Evolutionary conservation across 768 basidiomycete species (phyloP).

Genomic region (Pisolithus marmoratus): DNA sequence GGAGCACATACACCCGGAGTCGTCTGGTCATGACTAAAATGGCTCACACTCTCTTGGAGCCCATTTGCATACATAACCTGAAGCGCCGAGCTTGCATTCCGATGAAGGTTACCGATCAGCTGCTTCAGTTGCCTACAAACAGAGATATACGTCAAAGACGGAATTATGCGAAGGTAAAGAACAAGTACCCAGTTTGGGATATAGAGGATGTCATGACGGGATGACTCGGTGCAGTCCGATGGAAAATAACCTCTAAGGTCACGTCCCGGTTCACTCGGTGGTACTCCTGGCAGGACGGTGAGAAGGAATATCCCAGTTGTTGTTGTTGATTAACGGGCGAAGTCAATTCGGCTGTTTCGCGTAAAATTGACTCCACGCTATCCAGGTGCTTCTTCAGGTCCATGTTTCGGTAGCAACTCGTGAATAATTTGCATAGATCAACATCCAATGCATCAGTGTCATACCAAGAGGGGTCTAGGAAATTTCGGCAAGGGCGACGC

Average conservation of each 20-base stretch:
- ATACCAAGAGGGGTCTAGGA: conserved; percentile 2
- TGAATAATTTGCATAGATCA: conserved; percentile 4
- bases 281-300: background rate
- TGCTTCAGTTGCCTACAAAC: background rate
- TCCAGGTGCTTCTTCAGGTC: conserved; percentile 10
- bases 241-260: background rate
- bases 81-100: conserved; percentile 4
- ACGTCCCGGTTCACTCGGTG: background rate
- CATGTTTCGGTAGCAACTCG: conserved; percentile 13
- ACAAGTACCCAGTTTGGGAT: background rate
- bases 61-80: conserved; percentile 8
- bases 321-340: background rate
- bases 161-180: no score
- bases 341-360: background rate
- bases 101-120: conserved; percentile 4
- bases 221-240: conserved; percentile 2
- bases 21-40: no score
- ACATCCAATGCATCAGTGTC: conserved; percentile 1
- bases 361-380: conserved; percentile 8
- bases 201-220: no score
- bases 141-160: no score
- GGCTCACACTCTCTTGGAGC: conserved; percentile 8
- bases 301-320: conserved; percentile 9
- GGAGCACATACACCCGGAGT: background rate
- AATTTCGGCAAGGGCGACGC: background rate